phyloP scores from a whole-genome alignment of 176 grass and related monocot species.

The Hyparrhenia diplandra region DNA sequence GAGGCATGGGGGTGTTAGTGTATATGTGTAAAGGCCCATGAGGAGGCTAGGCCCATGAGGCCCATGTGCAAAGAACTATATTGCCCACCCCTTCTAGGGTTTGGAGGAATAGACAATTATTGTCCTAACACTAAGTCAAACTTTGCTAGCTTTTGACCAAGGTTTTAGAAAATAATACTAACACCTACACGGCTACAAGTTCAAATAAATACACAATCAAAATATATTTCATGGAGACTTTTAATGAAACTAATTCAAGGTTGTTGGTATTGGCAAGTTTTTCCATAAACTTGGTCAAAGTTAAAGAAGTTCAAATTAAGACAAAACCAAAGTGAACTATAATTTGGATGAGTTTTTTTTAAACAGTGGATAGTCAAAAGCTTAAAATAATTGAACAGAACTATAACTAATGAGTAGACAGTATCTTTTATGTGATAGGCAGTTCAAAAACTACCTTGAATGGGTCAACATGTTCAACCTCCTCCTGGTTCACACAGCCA shows the following conservation, averaged over 20 bases:
- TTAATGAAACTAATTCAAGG: too few species aligned
- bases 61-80: too few species aligned
- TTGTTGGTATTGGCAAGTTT: background rate
- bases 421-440: constrained; percentile 4
- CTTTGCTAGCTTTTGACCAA: background rate
- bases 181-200: background rate
- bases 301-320: background rate
- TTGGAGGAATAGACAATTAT: too few species aligned
- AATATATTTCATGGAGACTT: background rate
- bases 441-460: constrained; percentile 68
- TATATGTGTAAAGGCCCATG: too few species aligned
- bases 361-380: background rate
- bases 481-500: constrained; percentile 99
- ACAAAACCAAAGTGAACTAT: background rate
- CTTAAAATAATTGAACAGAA: background rate
- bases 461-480: constrained; percentile 95
- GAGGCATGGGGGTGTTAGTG: too few species aligned
- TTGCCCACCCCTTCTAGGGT: too few species aligned
- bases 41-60: too few species aligned
- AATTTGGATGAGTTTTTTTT: background rate
- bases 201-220: background rate
- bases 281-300: background rate
- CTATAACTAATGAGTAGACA: background rate
- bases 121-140: too few species aligned
- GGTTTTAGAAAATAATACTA: background rate